Evolutionary conservation across 345 rosid genomes (phyloP).

Genomic region (Eutrema yunnanense): DNA sequence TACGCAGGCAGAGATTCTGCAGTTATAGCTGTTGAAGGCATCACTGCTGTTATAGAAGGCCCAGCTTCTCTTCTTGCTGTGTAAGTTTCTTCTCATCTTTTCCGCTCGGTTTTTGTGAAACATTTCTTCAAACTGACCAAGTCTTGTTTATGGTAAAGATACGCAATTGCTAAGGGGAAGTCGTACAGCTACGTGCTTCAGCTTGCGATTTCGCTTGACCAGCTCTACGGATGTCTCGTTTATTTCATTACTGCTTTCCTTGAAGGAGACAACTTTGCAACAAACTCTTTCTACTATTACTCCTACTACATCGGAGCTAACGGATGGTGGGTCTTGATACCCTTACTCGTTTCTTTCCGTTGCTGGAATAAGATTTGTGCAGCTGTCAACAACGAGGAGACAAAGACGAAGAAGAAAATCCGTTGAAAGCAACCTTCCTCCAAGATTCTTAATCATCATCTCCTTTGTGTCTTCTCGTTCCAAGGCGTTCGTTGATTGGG

Average conservation of each 20-base stretch:
- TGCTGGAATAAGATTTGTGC: conserved; percentile 78
- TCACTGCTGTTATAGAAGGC: conserved; percentile 83
- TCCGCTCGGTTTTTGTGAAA: neutral
- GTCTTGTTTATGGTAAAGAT: conserved; percentile 34
- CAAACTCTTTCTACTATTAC: conserved; percentile 53
- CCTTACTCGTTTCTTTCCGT: conserved; percentile 51
- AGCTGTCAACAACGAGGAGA: conserved; percentile 41
- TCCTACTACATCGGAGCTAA: conserved; percentile 67
- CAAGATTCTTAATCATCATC: neutral
- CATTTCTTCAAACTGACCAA: neutral
- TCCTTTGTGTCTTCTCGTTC: neutral
- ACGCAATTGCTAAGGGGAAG: conserved; percentile 72
- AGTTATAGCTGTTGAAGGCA: conserved; percentile 70
- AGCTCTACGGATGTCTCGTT: conserved; percentile 81
- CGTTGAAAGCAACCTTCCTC: conserved; percentile 6
- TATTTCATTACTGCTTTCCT: conserved; percentile 70
- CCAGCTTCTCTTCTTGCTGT: conserved; percentile 74
- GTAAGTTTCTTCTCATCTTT: conserved; percentile 37
- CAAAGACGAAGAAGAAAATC: conserved; percentile 36
- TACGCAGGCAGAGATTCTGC: conserved; percentile 76
- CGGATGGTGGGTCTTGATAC: conserved; percentile 68
- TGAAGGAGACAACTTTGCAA: conserved; percentile 83
- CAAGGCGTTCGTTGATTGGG: too few species aligned
- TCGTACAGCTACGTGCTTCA: conserved; percentile 80
- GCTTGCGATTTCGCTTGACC: conserved; percentile 76